A percentile compares a stretch with the other conserved stretches of the same genome.
phyloP scores from a whole-genome alignment of 495 filamentous ascomycete species.

The Daldinia loculata region DNA sequence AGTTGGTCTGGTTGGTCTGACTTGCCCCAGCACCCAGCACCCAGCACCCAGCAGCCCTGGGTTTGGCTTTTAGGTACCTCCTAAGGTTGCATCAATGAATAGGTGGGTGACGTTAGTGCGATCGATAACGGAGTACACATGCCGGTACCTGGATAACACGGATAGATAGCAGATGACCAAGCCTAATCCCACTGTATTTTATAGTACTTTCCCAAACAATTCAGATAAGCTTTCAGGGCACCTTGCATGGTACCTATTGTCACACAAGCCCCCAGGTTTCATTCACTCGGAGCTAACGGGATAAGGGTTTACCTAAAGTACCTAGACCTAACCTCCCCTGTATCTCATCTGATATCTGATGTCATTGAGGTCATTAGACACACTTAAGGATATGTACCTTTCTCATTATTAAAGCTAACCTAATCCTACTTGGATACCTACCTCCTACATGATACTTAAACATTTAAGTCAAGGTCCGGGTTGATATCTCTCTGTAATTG shows the following conservation, averaged over 20 bases:
- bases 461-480: background rate
- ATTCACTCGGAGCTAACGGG: constrained; percentile 7
- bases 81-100: constrained; percentile 26
- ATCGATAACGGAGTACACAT: constrained; percentile 34
- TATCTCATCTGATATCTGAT: constrained; percentile 8
- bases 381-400: too few species aligned
- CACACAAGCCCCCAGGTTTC: constrained; percentile 8
- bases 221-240: constrained; percentile 9
- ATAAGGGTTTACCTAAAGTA: background rate
- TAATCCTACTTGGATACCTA: background rate
- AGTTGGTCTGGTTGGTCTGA: background rate
- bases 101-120: constrained; percentile 34
- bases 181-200: background rate
- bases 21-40: too few species aligned
- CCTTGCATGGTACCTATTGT: background rate
- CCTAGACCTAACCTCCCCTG: background rate
- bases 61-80: background rate
- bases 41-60: too few species aligned
- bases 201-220: background rate
- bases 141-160: constrained; percentile 25
- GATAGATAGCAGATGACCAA: constrained; percentile 19
- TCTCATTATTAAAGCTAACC: background rate
- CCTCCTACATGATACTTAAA: background rate
- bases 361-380: background rate
- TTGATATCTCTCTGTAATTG: background rate